Evolutionary conservation across 2,329 filamentous ascomycete species (phyloP).

Genomic region (Hymenoscyphus infarciens): DNA sequence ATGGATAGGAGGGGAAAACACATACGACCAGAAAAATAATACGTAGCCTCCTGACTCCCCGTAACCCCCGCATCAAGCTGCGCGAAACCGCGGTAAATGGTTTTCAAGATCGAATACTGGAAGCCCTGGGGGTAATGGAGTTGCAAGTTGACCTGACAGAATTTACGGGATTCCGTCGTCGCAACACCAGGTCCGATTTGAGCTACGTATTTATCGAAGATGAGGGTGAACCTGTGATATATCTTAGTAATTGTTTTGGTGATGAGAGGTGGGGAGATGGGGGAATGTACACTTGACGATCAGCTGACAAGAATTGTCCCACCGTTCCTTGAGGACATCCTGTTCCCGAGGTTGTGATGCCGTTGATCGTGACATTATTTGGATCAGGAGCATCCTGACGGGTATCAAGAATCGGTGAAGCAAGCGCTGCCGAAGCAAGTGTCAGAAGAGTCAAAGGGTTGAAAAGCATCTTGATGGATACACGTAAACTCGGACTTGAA

Average conservation of each 20-base stretch:
- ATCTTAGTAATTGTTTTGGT: neutral
- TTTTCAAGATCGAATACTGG: constrained; percentile 17
- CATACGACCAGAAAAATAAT: constrained; percentile 17
- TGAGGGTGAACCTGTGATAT: constrained; percentile 13
- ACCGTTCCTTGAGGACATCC: constrained; percentile 14
- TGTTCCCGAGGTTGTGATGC: constrained; percentile 15
- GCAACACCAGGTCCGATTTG: constrained; percentile 10
- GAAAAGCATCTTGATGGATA: neutral
- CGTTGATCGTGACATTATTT: constrained; percentile 12
- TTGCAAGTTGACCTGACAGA: constrained; percentile 19
- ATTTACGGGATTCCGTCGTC: constrained; percentile 11
- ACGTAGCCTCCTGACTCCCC: constrained; percentile 13
- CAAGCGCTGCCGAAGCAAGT: constrained; percentile 8
- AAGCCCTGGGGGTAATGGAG: constrained; percentile 19
- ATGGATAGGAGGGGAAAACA: neutral
- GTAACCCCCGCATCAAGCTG: constrained; percentile 13
- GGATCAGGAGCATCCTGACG: constrained; percentile 6
- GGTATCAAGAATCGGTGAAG: constrained; percentile 5
- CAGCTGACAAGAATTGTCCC: constrained; percentile 12
- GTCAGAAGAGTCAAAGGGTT: constrained; percentile 2
- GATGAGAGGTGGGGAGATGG: neutral
- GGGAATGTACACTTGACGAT: constrained; percentile 7
- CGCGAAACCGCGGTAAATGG: constrained; percentile 14
- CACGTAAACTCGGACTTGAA: no score
- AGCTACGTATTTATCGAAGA: constrained; percentile 15